A percentile compares a stretch with the other conserved stretches of the same genome.
Evolutionary conservation across 2,329 filamentous ascomycete genomes (phyloP).

Genomic region (Alternaria postmessia): DNA sequence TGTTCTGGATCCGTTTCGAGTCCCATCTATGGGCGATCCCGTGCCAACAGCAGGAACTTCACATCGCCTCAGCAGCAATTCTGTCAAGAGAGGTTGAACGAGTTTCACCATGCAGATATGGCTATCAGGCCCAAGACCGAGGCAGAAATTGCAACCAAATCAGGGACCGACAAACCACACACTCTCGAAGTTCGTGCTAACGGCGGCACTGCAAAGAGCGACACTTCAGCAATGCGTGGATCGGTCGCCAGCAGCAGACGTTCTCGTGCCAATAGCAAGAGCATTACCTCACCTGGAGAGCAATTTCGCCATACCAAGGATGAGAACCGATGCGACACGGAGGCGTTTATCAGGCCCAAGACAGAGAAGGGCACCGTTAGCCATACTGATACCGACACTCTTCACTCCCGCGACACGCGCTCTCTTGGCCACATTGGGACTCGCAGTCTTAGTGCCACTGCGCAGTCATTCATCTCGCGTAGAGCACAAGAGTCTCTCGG

Average conservation of each 20-base stretch:
- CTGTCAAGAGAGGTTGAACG: constrained; percentile 39
- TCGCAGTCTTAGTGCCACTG: constrained; percentile 45
- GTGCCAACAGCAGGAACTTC: constrained; percentile 21
- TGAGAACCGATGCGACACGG: constrained; percentile 39
- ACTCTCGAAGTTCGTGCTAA: constrained; percentile 44
- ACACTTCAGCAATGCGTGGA: constrained; percentile 2
- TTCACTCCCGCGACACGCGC: constrained; percentile 43
- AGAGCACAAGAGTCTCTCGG: constrained; percentile 25
- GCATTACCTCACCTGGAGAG: constrained; percentile 23
- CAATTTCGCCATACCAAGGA: constrained; percentile 43
- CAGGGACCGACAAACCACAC: constrained; percentile 42
- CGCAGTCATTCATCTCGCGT: constrained; percentile 16
- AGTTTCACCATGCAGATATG: constrained; percentile 40
- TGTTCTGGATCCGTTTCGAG: constrained; percentile 8
- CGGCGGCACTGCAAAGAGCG: constrained; percentile 41
- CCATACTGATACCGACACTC: constrained; percentile 41
- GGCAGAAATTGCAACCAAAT: constrained; percentile 44
- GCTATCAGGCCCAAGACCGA: constrained; percentile 45
- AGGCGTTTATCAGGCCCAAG: constrained; percentile 41
- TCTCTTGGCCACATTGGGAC: constrained; percentile 20
- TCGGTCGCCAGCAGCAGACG: not conserved
- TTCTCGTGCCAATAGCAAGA: constrained; percentile 21
- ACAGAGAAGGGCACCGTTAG: constrained; percentile 44
- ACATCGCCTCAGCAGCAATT: constrained; percentile 38
- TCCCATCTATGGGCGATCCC: constrained; percentile 12